A percentile compares a stretch with the other conserved stretches of the same genome.
These are phyloP conservation scores for Trypanosoma lewisi DNA, from an alignment of 208 protist genomes.

Conservation along the genomic window DNA sequence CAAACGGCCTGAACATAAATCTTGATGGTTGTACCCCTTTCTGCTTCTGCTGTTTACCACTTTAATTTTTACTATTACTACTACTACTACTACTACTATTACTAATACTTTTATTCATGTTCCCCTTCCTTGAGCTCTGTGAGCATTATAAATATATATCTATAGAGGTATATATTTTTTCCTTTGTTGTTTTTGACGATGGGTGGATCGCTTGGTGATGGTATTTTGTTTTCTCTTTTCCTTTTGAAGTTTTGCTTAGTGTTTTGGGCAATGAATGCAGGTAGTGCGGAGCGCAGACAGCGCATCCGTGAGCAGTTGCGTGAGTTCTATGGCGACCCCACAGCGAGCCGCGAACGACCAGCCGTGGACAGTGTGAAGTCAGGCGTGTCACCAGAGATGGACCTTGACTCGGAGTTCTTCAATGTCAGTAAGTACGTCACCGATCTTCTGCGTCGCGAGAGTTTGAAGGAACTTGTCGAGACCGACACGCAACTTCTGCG, in stretches of 20 bases:
- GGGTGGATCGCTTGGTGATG: no score
- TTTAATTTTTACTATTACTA: slow-evolving; percentile 1
- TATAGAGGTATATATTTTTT: slow-evolving; percentile 11
- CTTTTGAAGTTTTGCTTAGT: slow-evolving; percentile 8
- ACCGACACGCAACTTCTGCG: slow-evolving; percentile 77
- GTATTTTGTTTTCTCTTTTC: slow-evolving; percentile 23
- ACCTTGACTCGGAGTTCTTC: slow-evolving; percentile 86
- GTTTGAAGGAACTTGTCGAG: slow-evolving; percentile 75
- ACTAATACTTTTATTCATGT: neutral
- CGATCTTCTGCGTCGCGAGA: slow-evolving; percentile 66
- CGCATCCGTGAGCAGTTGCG: slow-evolving; percentile 74
- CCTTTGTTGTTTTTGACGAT: slow-evolving; percentile 1
- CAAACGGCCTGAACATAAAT: neutral
- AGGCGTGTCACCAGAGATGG: slow-evolving; percentile 56
- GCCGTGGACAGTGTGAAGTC: neutral
- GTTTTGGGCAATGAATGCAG: slow-evolving; percentile 15
- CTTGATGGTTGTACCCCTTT: neutral
- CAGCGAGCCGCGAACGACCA: slow-evolving; percentile 18
- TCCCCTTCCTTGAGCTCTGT: neutral
- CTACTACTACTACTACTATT: no score
- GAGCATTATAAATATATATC: neutral
- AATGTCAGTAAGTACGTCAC: slow-evolving; percentile 79
- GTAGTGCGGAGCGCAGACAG: slow-evolving; percentile 44
- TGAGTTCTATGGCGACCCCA: slow-evolving; percentile 78
- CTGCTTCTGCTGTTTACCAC: neutral